phyloP scores from a whole-genome alignment of 108 stramenopile genomes.

The Seminavis robusta region DNA sequence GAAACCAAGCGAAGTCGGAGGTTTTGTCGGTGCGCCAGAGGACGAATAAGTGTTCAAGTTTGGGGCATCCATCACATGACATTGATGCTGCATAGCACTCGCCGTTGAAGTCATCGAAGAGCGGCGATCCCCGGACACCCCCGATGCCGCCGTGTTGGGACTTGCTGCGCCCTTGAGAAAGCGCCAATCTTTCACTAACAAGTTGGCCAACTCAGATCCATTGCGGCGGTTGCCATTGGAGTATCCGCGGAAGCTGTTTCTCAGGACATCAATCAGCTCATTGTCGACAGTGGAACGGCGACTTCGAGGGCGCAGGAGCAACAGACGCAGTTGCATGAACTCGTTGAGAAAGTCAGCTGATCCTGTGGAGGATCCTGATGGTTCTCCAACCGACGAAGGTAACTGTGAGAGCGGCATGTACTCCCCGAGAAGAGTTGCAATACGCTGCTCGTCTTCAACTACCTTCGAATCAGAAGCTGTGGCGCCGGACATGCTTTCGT shows the following conservation, averaged over 20 bases:
- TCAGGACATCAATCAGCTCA: constrained; percentile 52
- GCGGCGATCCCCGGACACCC: too few species aligned
- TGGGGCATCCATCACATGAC: not conserved
- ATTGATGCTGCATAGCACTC: not conserved
- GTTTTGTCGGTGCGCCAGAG: not conserved
- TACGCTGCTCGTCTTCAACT: constrained; percentile 43
- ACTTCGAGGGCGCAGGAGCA: constrained; percentile 51
- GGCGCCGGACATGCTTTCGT: too few species aligned
- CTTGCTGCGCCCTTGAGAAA: constrained; percentile 30
- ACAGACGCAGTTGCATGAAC: constrained; percentile 56
- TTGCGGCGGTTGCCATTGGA: constrained; percentile 26
- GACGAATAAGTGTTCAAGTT: not conserved
- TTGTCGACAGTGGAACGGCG: constrained; percentile 47
- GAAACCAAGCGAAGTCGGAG: too few species aligned
- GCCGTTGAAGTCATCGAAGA: not conserved
- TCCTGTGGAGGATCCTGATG: constrained; percentile 1
- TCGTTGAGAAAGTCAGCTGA: constrained; percentile 23
- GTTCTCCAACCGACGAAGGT: constrained; percentile 7
- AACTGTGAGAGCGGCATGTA: constrained; percentile 43
- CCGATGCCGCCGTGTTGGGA: too few species aligned
- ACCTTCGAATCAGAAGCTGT: not conserved
- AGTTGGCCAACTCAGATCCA: constrained; percentile 34
- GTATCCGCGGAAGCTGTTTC: constrained; percentile 54
- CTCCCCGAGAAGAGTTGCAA: constrained; percentile 59
- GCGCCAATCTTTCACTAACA: constrained; percentile 54